Evolutionary conservation across 192 early-diverging fungal genomes (phyloP).

Genomic region (Linnemannia schmuckeri): DNA sequence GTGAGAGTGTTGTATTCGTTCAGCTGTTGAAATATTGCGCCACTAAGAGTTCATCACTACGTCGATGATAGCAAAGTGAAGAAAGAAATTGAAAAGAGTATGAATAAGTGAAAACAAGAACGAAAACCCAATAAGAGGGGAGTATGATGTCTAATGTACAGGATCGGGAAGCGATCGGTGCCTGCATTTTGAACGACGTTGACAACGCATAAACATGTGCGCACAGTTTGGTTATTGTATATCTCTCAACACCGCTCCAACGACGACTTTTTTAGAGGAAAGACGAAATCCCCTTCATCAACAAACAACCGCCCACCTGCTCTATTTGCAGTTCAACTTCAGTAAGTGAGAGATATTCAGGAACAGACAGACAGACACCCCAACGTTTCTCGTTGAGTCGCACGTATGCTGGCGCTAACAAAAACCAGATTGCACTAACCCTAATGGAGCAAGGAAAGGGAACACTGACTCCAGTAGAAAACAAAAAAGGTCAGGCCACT

Average conservation of each 20-base stretch:
- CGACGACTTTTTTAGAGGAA: neutral
- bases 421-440: neutral
- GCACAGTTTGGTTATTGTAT: slow-evolving; percentile 25
- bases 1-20: neutral
- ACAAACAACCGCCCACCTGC: neutral
- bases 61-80: no score
- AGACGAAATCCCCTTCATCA: neutral
- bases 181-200: neutral
- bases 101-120: neutral
- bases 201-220: slow-evolving; percentile 3
- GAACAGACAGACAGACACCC: neutral
- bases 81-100: neutral
- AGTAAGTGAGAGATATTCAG: neutral
- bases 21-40: neutral
- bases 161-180: neutral
- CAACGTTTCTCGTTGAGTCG: neutral
- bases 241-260: neutral
- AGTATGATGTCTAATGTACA: no score
- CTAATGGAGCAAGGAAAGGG: neutral
- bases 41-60: neutral
- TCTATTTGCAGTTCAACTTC: neutral
- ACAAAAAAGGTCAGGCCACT: no score
- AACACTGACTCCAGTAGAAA: neutral
- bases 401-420: neutral
- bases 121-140: neutral